These are phyloP conservation scores for Pulveroboletus sp. DNA, from an alignment of 768 basidiomycete genomes.

Conservation along the genomic window DNA sequence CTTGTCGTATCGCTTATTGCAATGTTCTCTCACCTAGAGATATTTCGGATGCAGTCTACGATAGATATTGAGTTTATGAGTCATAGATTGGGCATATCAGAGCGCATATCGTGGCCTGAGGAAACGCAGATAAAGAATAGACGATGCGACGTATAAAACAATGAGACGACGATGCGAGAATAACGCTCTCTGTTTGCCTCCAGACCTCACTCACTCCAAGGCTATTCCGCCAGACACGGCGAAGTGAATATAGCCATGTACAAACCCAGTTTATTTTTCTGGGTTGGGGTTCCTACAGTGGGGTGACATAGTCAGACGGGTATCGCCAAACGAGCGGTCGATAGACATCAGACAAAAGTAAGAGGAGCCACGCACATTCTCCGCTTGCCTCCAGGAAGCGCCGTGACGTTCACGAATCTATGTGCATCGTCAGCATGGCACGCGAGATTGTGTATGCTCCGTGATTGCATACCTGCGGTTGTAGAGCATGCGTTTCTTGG, in stretches of 20 bases:
- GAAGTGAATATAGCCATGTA: conserved; percentile 7
- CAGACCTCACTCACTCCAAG: conserved; percentile 8
- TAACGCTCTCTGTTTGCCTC: conserved; percentile 5
- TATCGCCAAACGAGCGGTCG: conserved; percentile 74
- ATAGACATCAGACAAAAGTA: conserved; percentile 41
- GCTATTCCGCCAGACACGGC: conserved; percentile 13
- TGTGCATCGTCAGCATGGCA: conserved; percentile 3
- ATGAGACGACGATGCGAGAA: background rate
- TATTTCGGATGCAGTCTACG: too few relatives aligned
- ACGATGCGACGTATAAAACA: conserved; percentile 10
- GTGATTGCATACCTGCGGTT: conserved; percentile 71
- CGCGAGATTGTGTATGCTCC: rapidly evolving
- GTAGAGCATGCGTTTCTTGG: conserved; percentile 93
- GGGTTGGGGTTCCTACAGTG: conserved; percentile 27
- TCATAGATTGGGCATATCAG: conserved; percentile 19
- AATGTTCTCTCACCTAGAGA: background rate
- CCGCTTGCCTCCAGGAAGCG: conserved; percentile 87
- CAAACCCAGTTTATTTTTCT: conserved; percentile 19
- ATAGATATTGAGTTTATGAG: background rate
- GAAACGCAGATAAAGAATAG: conserved; percentile 1
- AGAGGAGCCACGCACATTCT: conserved; percentile 72
- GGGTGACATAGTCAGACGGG: conserved; percentile 2
- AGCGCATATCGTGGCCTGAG: conserved; percentile 22
- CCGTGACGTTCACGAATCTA: conserved; percentile 92
- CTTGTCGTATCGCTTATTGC: too few relatives aligned